These are phyloP conservation scores for Penicillium angulare DNA, from an alignment of 495 filamentous ascomycete genomes.

Conservation along the genomic window DNA sequence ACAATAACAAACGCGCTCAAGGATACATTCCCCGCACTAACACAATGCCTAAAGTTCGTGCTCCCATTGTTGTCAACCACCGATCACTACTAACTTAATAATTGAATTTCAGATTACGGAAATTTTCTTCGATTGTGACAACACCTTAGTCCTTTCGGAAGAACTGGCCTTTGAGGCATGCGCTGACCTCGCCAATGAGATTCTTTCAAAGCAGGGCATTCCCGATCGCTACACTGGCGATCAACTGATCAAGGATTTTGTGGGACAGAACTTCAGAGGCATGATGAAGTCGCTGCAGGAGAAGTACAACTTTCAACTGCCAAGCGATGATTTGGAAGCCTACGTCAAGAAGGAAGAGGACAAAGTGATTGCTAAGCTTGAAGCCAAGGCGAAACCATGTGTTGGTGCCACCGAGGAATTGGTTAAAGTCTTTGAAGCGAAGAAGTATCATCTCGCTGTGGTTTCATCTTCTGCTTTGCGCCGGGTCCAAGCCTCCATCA, in stretches of 20 bases:
- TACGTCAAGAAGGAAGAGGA: constrained; percentile 82
- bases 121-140: constrained; percentile 96
- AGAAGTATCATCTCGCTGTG: constrained; percentile 76
- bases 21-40: background rate
- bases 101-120: constrained; percentile 60
- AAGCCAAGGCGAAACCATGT: constrained; percentile 68
- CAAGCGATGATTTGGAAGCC: constrained; percentile 62
- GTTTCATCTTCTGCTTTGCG: constrained; percentile 78
- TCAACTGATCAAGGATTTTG: constrained; percentile 80
- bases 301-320: constrained; percentile 72
- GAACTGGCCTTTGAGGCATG: constrained; percentile 91
- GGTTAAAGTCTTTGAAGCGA: constrained; percentile 56
- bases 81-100: constrained; percentile 19
- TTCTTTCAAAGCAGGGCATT: constrained; percentile 66
- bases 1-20: background rate
- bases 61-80: background rate
- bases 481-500: constrained; percentile 74
- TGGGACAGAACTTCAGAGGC: constrained; percentile 94
- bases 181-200: constrained; percentile 88
- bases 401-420: constrained; percentile 69
- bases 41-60: constrained; percentile 49
- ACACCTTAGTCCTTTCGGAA: constrained; percentile 93
- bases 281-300: constrained; percentile 76
- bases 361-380: constrained; percentile 78
- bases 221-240: constrained; percentile 75